A percentile compares a stretch with the other conserved stretches of the same genome.
These are phyloP conservation scores for Vachellia pachyceras DNA, from an alignment of 306 rosid species.

Conservation along the genomic window DNA sequence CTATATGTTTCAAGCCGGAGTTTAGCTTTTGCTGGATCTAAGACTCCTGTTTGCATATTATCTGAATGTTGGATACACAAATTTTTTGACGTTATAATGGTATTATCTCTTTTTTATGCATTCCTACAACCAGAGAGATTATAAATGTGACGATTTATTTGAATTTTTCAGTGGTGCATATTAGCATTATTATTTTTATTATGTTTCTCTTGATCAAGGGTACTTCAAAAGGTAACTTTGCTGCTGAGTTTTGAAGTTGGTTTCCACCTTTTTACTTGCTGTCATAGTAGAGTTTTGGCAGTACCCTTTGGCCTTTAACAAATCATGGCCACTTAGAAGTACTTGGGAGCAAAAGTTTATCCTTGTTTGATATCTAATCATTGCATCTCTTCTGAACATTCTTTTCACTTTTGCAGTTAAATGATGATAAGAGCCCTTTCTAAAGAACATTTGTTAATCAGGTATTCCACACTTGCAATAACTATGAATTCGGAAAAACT, in stretches of 20 bases:
- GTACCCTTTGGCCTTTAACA: constrained; percentile 25
- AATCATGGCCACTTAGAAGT: constrained; percentile 19
- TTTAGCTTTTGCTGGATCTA: constrained; percentile 26
- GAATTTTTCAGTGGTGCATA: background rate
- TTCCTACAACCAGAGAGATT: constrained; percentile 11
- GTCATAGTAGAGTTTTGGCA: constrained; percentile 13
- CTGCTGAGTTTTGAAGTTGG: constrained; percentile 18
- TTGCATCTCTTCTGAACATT: constrained; percentile 11
- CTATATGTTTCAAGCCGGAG: background rate
- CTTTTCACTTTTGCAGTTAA: constrained; percentile 76
- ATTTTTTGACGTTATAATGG: background rate
- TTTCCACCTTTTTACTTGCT: constrained; percentile 1
- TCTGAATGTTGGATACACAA: constrained; percentile 16
- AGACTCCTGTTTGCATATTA: constrained; percentile 1
- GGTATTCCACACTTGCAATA: constrained; percentile 53
- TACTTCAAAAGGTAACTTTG: constrained; percentile 30
- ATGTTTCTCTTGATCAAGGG: constrained; percentile 17
- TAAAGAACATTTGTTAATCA: constrained; percentile 96
- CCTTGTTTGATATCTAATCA: constrained; percentile 14
- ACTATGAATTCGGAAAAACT: constrained; percentile 32
- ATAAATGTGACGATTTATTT: background rate
- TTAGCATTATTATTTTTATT: constrained; percentile 9
- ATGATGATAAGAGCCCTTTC: constrained; percentile 95
- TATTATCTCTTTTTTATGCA: background rate
- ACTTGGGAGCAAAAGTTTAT: constrained; percentile 9